These are phyloP conservation scores for Flammula alnicola DNA, from an alignment of 1,284 basidiomycete genomes.

Conservation along the genomic window DNA sequence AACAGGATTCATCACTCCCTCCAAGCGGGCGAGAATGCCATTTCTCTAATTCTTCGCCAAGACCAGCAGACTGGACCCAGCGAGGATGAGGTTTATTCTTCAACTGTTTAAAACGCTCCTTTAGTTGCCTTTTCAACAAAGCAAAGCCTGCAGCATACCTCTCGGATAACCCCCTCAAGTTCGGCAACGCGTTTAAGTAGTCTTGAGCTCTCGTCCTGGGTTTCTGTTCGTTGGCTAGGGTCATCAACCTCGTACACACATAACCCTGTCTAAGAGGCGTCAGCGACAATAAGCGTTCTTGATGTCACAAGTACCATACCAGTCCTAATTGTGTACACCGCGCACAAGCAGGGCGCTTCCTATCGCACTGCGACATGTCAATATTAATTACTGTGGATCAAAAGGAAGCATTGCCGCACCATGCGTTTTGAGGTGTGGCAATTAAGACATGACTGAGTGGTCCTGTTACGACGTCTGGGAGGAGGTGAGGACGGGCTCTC, in stretches of 20 bases:
- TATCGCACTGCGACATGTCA: conserved; percentile 56
- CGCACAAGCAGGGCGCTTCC: conserved; percentile 69
- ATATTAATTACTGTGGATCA: background rate
- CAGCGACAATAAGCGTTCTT: background rate
- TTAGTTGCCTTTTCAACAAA: background rate
- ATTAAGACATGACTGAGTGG: conserved; percentile 51
- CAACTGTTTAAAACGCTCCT: conserved; percentile 38
- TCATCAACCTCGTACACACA: conserved; percentile 88
- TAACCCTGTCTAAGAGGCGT: conserved; percentile 63
- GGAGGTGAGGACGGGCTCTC: conserved; percentile 1
- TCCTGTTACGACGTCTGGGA: conserved; percentile 46
- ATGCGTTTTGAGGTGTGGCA: conserved; percentile 78
- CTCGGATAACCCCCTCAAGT: conserved; percentile 81
- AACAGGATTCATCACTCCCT: conserved; percentile 24
- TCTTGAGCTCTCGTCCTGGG: conserved; percentile 67
- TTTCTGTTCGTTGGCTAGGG: conserved; percentile 56
- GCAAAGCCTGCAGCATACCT: conserved; percentile 44
- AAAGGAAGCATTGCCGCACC: conserved; percentile 47
- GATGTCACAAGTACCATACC: conserved; percentile 41
- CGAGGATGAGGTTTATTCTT: conserved; percentile 77
- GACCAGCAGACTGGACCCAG: conserved; percentile 49
- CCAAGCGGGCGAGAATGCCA: conserved; percentile 32
- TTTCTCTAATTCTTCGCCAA: conserved; percentile 32
- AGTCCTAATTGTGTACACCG: conserved; percentile 76
- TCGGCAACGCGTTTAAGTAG: conserved; percentile 80